Conservation (phyloP, 306 rosid genomes). For the Rosa chinensis region DNA sequence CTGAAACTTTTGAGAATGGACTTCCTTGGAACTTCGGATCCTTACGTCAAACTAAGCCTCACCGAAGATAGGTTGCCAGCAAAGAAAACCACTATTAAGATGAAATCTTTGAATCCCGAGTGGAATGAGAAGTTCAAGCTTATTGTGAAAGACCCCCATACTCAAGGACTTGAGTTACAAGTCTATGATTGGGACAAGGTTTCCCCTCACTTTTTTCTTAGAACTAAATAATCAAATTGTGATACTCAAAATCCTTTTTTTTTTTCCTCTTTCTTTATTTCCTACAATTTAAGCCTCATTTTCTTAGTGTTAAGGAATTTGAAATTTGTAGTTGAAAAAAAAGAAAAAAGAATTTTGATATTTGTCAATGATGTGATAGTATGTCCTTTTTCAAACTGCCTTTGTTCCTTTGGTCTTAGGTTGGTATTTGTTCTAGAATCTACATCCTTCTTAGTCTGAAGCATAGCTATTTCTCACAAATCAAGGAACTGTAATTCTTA, state of each 20-base stretch:
- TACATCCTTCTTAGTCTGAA: background rate
- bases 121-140: constrained; percentile 96
- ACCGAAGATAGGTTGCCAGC: constrained; percentile 72
- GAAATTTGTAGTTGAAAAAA: background rate
- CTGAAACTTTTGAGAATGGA: constrained; percentile 79
- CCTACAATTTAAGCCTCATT: background rate
- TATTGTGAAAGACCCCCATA: constrained; percentile 72
- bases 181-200: constrained; percentile 99
- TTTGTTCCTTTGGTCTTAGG: background rate
- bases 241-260: background rate
- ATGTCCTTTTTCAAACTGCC: background rate
- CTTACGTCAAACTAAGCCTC: constrained; percentile 77
- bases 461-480: background rate
- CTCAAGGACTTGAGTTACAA: constrained; percentile 87
- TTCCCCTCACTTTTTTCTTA: background rate
- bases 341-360: too few relatives aligned
- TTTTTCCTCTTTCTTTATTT: background rate
- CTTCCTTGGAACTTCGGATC: constrained; percentile 86
- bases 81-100: constrained; percentile 76
- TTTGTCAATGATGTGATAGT: background rate
- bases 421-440: background rate
- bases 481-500: background rate
- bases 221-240: background rate
- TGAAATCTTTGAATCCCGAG: constrained; percentile 78
- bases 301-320: background rate